Evolutionary conservation across 2,329 filamentous ascomycete species (phyloP).

Genomic region (Diaporthe sp.): DNA sequence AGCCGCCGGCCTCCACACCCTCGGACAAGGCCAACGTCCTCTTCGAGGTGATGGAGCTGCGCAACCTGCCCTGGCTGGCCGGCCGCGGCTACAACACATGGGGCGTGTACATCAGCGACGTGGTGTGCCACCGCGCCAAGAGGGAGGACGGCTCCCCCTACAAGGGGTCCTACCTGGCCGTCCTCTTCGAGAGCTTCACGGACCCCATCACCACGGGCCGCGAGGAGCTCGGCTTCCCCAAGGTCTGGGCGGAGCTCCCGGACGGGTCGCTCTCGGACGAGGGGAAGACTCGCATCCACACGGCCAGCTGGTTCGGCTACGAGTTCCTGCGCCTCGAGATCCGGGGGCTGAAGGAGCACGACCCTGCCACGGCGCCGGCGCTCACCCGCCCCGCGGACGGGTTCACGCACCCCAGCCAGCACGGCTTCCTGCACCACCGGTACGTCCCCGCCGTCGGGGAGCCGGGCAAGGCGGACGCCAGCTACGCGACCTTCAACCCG

Average conservation of each 20-base stretch:
- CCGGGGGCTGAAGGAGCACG: constrained; percentile 52
- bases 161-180: constrained; percentile 65
- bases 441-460: constrained; percentile 69
- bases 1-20: background rate
- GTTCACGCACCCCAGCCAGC: constrained; percentile 20
- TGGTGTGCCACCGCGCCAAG: constrained; percentile 62
- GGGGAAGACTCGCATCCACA: background rate
- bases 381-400: constrained; percentile 11
- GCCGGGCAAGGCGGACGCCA: constrained; percentile 48
- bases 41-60: constrained; percentile 51
- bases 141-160: constrained; percentile 59
- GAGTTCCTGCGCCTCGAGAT: constrained; percentile 56
- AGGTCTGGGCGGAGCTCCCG: constrained; percentile 54
- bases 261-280: background rate
- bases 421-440: constrained; percentile 66
- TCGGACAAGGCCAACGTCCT: constrained; percentile 9
- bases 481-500: constrained; percentile 14
- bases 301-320: constrained; percentile 39
- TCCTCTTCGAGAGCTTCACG: constrained; percentile 69
- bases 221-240: constrained; percentile 74
- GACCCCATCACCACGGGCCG: constrained; percentile 72
- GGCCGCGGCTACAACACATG: constrained; percentile 69
- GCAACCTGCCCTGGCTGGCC: constrained; percentile 71
- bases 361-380: constrained; percentile 33
- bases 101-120: constrained; percentile 73